Evolutionary conservation across 805 yeast genomes (phyloP).

Genomic region (Yarrowia sp.): DNA sequence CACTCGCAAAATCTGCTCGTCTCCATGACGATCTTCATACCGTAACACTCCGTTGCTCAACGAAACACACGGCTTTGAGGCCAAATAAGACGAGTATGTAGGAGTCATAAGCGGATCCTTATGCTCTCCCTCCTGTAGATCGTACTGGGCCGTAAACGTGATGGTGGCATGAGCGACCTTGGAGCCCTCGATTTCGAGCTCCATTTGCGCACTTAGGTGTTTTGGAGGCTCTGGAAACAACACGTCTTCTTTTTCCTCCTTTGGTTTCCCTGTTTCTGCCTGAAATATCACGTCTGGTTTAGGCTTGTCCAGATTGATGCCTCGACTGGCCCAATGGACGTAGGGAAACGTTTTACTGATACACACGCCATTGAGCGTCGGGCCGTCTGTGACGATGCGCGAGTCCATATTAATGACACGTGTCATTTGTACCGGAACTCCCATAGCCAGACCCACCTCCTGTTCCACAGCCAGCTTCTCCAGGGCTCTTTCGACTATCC

Average conservation of each 20-base stretch:
- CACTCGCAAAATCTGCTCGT: not conserved
- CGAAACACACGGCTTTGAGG: conserved; percentile 8
- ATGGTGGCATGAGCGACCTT: not conserved
- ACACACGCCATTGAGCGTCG: conserved; percentile 11
- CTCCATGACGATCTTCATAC: not conserved
- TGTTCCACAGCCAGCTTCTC: conserved; percentile 22
- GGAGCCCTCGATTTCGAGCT: conserved; percentile 6
- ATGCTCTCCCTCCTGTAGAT: conserved; percentile 1
- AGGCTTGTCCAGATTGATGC: conserved; percentile 21
- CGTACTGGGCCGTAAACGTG: conserved; percentile 14
- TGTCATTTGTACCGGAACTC: not conserved
- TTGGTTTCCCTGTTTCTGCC: not conserved
- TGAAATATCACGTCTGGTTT: conserved; percentile 15
- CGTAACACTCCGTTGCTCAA: not conserved
- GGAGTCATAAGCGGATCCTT: conserved; percentile 16
- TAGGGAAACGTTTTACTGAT: conserved; percentile 5
- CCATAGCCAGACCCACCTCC: conserved; percentile 3
- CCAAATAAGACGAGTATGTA: conserved; percentile 14
- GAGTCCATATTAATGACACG: conserved; percentile 5
- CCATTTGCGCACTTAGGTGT: conserved; percentile 13
- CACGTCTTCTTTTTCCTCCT: conserved; percentile 5
- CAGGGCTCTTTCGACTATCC: conserved; percentile 10
- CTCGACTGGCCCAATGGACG: conserved; percentile 4
- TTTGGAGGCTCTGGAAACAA: conserved; percentile 9
- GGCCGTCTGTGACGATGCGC: conserved; percentile 1